These are phyloP conservation scores for Cadophora sp. DNA, from an alignment of 2,329 filamentous ascomycete genomes.

Conservation along the genomic window DNA sequence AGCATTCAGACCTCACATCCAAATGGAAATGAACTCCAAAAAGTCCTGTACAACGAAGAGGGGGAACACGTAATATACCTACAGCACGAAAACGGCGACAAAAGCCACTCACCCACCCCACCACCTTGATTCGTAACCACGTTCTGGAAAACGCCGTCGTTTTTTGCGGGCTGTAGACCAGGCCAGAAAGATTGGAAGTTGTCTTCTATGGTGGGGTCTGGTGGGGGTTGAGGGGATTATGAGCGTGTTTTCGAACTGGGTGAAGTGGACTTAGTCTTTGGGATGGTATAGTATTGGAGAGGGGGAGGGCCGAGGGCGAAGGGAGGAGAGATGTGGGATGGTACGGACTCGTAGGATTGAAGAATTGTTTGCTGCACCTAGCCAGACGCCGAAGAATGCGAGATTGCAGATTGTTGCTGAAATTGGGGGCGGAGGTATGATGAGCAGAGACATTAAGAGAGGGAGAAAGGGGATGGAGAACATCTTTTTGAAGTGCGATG, in stretches of 20 bases:
- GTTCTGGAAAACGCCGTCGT: slow-evolving; percentile 29
- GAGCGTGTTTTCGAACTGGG: slow-evolving; percentile 33
- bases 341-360: slow-evolving; percentile 7
- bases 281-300: neutral
- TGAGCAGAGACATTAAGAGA: too few species aligned
- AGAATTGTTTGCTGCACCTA: slow-evolving; percentile 7
- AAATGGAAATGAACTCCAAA: too few species aligned
- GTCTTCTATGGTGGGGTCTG: slow-evolving; percentile 48
- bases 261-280: neutral
- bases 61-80: slow-evolving; percentile 4
- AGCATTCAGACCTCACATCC: too few species aligned
- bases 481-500: too few species aligned
- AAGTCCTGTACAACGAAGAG: neutral
- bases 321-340: neutral
- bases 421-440: too few species aligned
- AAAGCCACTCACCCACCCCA: slow-evolving; percentile 25
- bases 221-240: slow-evolving; percentile 27
- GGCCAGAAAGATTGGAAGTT: slow-evolving; percentile 59
- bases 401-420: slow-evolving; percentile 19
- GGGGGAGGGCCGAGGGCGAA: too few species aligned
- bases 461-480: too few species aligned
- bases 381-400: slow-evolving; percentile 25
- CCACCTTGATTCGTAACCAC: slow-evolving; percentile 32
- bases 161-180: slow-evolving; percentile 41
- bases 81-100: slow-evolving; percentile 34